phyloP scores from a whole-genome alignment of 805 yeast species.

The Geotrichum ghanense region DNA sequence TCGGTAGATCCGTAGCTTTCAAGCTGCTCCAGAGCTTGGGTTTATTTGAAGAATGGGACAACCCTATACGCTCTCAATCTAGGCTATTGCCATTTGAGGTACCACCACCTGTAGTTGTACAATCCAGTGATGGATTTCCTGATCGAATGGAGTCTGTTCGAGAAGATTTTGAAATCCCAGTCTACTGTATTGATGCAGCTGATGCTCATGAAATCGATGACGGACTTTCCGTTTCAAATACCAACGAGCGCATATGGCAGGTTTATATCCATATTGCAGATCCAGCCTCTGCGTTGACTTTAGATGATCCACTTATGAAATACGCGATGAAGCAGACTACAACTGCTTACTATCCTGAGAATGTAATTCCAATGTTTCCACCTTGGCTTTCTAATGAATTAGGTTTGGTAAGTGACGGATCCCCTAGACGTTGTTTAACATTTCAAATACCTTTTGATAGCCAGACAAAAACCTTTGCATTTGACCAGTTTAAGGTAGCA shows the following conservation, averaged over 20 bases:
- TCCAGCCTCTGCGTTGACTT: conserved; percentile 54
- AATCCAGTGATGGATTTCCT: neutral
- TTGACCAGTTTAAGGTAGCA: conserved; percentile 21
- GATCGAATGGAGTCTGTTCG: conserved; percentile 9
- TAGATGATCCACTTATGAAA: conserved; percentile 30
- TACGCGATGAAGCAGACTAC: conserved; percentile 51
- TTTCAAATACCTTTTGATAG: conserved; percentile 29
- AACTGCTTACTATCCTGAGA: conserved; percentile 66
- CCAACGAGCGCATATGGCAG: conserved; percentile 16
- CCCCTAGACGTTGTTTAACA: conserved; percentile 33
- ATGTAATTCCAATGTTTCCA: conserved; percentile 63
- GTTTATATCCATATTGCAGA: conserved; percentile 76
- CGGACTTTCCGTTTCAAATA: conserved; percentile 52
- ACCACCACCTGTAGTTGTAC: neutral
- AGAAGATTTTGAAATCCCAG: conserved; percentile 28
- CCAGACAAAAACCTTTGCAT: conserved; percentile 13
- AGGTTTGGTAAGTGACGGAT: conserved; percentile 37
- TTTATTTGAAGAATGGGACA: neutral
- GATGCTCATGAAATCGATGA: conserved; percentile 89
- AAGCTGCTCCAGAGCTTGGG: conserved; percentile 3
- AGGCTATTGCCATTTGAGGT: conserved; percentile 7
- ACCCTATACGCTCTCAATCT: conserved; percentile 8
- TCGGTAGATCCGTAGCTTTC: conserved; percentile 5
- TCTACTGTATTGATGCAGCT: conserved; percentile 75
- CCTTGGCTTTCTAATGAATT: conserved; percentile 36